A percentile compares a stretch with the other conserved stretches of the same genome.
Conservation (phyloP, 148 eudicot genomes). For the Nyssa sinensis region DNA sequence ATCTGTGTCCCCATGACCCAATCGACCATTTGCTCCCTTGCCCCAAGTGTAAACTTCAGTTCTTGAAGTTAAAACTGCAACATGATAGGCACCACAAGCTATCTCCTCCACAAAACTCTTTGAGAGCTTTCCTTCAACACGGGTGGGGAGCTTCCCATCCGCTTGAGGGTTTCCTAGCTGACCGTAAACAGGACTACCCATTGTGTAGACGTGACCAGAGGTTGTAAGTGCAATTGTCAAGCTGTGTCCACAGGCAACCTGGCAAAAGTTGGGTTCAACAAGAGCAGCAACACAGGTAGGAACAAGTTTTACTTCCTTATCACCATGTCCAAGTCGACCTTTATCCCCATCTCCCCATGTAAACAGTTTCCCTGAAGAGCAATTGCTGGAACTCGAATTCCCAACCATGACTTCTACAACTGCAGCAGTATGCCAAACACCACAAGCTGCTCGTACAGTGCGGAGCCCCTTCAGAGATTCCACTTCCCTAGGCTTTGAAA, state of each 20-base stretch:
- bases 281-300: constrained; percentile 96
- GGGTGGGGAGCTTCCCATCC: constrained; percentile 79
- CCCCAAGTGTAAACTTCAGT: constrained; percentile 99
- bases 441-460: constrained; percentile 91
- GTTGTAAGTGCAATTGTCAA: constrained; percentile 93
- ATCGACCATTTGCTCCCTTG: constrained; percentile 89
- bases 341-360: constrained; percentile 99
- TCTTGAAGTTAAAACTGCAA: constrained; percentile 84
- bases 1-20: constrained; percentile 93
- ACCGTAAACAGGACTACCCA: constrained; percentile 97
- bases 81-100: constrained; percentile 94
- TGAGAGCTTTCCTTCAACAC: constrained; percentile 78
- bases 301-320: constrained; percentile 85
- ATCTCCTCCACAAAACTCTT: constrained; percentile 90
- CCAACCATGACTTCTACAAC: constrained; percentile 98
- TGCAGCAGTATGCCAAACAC: constrained; percentile 99
- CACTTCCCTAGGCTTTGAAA: constrained; percentile 81
- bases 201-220: constrained; percentile 85
- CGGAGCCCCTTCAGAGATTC: constrained; percentile 94
- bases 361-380: constrained; percentile 93
- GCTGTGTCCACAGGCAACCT: constrained; percentile 93
- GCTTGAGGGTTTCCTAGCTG: constrained; percentile 88
- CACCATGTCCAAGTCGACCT: constrained; percentile 94
- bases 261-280: constrained; percentile 91
- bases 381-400: constrained; percentile 82